Conservation (phyloP, 1,284 basidiomycete species). For the Kwoniella shivajii region DNA sequence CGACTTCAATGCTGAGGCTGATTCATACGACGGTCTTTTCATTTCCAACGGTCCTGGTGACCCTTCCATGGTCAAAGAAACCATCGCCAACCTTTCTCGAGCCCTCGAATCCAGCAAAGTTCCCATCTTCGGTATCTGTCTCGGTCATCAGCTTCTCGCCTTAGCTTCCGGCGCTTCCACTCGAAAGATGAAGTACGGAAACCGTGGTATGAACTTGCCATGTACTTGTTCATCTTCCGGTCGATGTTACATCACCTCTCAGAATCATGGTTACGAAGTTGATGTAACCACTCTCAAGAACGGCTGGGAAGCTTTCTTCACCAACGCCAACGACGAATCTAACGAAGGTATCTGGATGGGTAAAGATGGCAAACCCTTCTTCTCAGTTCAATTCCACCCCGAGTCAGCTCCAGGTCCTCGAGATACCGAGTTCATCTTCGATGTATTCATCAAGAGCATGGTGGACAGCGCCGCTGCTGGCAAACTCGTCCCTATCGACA, state of each 20-base stretch:
- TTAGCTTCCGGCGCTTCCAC: slow-evolving; percentile 92
- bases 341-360: slow-evolving; percentile 98
- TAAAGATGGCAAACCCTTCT: slow-evolving; percentile 77
- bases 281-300: slow-evolving; percentile 74
- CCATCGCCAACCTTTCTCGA: slow-evolving; percentile 71
- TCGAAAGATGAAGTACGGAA: slow-evolving; percentile 99
- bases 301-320: slow-evolving; percentile 93
- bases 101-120: slow-evolving; percentile 73
- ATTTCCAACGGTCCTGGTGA: slow-evolving; percentile 98
- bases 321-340: slow-evolving; percentile 94
- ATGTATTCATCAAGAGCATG: slow-evolving; percentile 92
- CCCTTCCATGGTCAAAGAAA: slow-evolving; percentile 78
- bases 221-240: slow-evolving; percentile 93
- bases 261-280: slow-evolving; percentile 99
- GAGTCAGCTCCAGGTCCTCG: slow-evolving; percentile 98
- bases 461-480: slow-evolving; percentile 72
- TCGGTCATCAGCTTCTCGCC: slow-evolving; percentile 96
- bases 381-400: slow-evolving; percentile 99
- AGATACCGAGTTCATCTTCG: slow-evolving; percentile 98
- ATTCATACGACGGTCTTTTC: slow-evolving; percentile 93
- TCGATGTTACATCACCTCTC: slow-evolving; percentile 97
- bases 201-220: slow-evolving; percentile 98
- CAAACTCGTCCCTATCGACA: slow-evolving; percentile 70
- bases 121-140: slow-evolving; percentile 98
- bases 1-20: slow-evolving; percentile 75